phyloP scores from a whole-genome alignment of 176 grass and related monocot species.

The Alloteropsis semialata region DNA sequence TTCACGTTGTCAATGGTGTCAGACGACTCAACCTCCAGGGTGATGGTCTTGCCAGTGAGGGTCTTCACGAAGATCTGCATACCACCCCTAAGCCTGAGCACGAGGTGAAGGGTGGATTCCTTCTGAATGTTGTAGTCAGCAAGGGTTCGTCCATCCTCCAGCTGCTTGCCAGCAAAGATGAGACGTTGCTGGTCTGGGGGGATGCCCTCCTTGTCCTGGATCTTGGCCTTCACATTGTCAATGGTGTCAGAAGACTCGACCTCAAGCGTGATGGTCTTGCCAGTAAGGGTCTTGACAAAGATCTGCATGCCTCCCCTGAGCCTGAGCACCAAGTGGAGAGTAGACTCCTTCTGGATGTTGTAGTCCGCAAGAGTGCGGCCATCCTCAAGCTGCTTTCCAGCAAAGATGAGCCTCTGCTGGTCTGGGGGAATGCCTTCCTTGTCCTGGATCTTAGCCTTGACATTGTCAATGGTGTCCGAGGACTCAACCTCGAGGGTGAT shows the following conservation, averaged over 20 bases:
- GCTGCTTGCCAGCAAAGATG: no score
- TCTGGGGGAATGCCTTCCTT: slow-evolving; percentile 69
- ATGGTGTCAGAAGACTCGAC: no score
- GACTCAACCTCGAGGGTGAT: slow-evolving; percentile 56
- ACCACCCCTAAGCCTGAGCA: slow-evolving; percentile 49
- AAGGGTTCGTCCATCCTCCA: slow-evolving; percentile 56
- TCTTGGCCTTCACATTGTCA: no score
- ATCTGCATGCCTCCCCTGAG: no score
- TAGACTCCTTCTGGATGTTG: slow-evolving; percentile 79
- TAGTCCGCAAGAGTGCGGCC: slow-evolving; percentile 70
- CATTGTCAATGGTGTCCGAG: slow-evolving; percentile 58
- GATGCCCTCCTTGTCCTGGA: no score
- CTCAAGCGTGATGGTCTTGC: no score
- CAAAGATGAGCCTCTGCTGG: slow-evolving; percentile 61
- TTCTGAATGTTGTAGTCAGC: slow-evolving; percentile 82
- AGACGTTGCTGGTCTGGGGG: no score
- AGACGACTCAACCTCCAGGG: slow-evolving; percentile 48
- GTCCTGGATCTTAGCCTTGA: slow-evolving; percentile 67
- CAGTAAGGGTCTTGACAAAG: no score
- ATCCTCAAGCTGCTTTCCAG: slow-evolving; percentile 63
- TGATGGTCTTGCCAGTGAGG: slow-evolving; percentile 64
- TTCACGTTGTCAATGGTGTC: slow-evolving; percentile 64
- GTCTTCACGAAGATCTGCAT: slow-evolving; percentile 68
- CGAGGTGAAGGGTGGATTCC: slow-evolving; percentile 60
- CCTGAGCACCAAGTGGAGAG: slow-evolving; percentile 60